Evolutionary conservation across 495 filamentous ascomycete genomes (phyloP).

Genomic region (Neurospora hispaniola): DNA sequence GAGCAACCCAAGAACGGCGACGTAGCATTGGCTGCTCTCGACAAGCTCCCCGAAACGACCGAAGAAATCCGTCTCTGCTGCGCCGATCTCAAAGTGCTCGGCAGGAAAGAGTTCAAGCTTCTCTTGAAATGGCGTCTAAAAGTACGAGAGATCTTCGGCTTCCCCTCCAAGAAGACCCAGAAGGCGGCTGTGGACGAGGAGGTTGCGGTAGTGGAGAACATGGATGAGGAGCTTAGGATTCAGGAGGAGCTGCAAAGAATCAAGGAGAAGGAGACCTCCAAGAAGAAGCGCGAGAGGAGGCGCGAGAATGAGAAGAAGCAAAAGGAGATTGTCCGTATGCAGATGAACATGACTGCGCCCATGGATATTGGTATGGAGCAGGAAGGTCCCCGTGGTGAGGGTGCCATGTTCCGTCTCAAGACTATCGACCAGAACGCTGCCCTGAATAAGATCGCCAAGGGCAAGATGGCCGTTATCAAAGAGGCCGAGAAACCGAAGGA

Average conservation of each 20-base stretch:
- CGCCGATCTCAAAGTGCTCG: conserved; percentile 78
- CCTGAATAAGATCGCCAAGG: conserved; percentile 59
- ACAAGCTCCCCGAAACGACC: conserved; percentile 88
- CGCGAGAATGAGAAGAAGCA: conserved; percentile 83
- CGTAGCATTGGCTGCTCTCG: conserved; percentile 73
- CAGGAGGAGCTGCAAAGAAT: conserved; percentile 77
- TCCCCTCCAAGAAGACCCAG: conserved; percentile 62
- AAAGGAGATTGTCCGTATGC: conserved; percentile 84
- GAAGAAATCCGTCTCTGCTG: conserved; percentile 78
- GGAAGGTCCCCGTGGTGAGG: conserved; percentile 60
- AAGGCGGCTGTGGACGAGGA: conserved; percentile 46
- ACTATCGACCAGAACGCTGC: conserved; percentile 63
- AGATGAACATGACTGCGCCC: conserved; percentile 91
- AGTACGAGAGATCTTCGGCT: conserved; percentile 83
- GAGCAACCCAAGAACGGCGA: conserved; percentile 66
- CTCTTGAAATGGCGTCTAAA: conserved; percentile 88
- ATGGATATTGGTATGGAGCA: conserved; percentile 96
- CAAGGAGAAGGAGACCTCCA: conserved; percentile 60
- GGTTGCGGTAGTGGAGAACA: conserved; percentile 67
- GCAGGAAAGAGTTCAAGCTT: conserved; percentile 87
- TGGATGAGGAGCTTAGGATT: conserved; percentile 89
- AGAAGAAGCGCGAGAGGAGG: conserved; percentile 69
- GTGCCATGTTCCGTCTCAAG: conserved; percentile 75
- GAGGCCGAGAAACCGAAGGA: conserved; percentile 47
- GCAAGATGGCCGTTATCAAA: conserved; percentile 57